These are phyloP conservation scores for Brassica juncea DNA, from an alignment of 345 rosid genomes.

Conservation along the genomic window DNA sequence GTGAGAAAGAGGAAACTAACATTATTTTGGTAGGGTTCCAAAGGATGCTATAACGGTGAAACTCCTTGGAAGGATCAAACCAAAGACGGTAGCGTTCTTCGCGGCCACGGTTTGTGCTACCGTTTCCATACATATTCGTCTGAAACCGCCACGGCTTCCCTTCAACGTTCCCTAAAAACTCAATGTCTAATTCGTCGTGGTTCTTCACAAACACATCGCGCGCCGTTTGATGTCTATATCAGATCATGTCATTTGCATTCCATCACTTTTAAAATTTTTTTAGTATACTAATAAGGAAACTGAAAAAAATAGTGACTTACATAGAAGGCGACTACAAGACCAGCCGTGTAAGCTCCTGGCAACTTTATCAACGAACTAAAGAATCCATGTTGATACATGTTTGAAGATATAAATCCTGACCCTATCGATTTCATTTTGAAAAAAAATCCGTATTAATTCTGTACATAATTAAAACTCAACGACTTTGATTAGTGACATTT, in stretches of 20 bases:
- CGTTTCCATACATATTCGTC: constrained; percentile 87
- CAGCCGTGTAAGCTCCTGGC: constrained; percentile 81
- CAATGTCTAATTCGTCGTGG: constrained; percentile 92
- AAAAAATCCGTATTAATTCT: neutral
- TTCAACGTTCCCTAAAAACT: constrained; percentile 75
- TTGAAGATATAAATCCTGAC: constrained; percentile 84
- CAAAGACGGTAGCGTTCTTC: constrained; percentile 89
- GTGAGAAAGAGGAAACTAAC: constrained; percentile 51
- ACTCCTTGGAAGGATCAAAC: constrained; percentile 90
- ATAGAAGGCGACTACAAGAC: constrained; percentile 82
- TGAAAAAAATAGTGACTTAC: constrained; percentile 44
- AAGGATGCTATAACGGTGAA: constrained; percentile 84
- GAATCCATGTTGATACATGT: constrained; percentile 77
- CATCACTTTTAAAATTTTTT: neutral
- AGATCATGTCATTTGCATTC: constrained; percentile 12
- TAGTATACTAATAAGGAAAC: neutral
- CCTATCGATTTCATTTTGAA: constrained; percentile 45
- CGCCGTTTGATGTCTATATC: constrained; percentile 71
- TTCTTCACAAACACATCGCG: constrained; percentile 76
- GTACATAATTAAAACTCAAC: neutral
- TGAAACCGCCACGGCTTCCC: constrained; percentile 95
- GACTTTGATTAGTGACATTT: constrained; percentile 8
- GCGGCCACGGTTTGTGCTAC: constrained; percentile 79
- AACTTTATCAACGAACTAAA: constrained; percentile 87
- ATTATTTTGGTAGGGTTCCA: constrained; percentile 71